Evolutionary conservation across 768 basidiomycete species (phyloP), one percentile per base, ranked within the genome.

Genomic region (Mycena rebaudengoi): DNA sequence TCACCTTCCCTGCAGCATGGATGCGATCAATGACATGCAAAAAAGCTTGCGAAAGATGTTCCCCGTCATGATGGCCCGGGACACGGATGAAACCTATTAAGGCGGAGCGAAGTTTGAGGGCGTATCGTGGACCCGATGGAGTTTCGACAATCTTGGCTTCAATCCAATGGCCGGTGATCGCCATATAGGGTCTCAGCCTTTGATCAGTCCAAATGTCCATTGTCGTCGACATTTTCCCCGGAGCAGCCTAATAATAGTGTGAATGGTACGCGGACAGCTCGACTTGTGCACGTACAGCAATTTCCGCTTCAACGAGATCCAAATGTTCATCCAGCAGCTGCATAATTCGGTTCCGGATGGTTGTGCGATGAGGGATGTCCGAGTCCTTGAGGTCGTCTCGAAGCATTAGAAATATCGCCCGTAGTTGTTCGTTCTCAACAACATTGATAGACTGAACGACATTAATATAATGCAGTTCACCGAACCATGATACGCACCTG

Each of bases 171-270:
- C n/a, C n/a, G n/a, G n/a, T n/a, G n/a, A n/a, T n/a, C n/a, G n/a
- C n/a, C n/a, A n/a, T n/a, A n/a, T n/a, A n/a, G n/a, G n/a, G n/a
- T n/a, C n/a, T n/a, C 32, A 55, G 54, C 50, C 7, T 11, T 39
- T 5, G 57, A 39, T 82, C 78, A 7, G 74, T 65, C 82, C 80
- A 81, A 13, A 74, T 37, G 62, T 80, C 79, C 26, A 64, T 76
- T 0, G 81, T 81, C 2, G 72, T 52, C 4, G 77, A 81, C 1
- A 81, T 70, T 48, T 75, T 76, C 16, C 77, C 76, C n/a, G n/a
- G n/a, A 21, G 73, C 32, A 6, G 74, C 53, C 41, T 67, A 48
- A 77, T 78, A 60, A 18, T n/a, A 37, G 18, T 37, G 35, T 37
- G 10, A 37, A 37, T 10, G 18, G 10, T 18, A 37, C 10, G 18